Base-by-base conservation (phyloP, 23 red algal genomes). In the Gracilariopsis chorda region DNA sequence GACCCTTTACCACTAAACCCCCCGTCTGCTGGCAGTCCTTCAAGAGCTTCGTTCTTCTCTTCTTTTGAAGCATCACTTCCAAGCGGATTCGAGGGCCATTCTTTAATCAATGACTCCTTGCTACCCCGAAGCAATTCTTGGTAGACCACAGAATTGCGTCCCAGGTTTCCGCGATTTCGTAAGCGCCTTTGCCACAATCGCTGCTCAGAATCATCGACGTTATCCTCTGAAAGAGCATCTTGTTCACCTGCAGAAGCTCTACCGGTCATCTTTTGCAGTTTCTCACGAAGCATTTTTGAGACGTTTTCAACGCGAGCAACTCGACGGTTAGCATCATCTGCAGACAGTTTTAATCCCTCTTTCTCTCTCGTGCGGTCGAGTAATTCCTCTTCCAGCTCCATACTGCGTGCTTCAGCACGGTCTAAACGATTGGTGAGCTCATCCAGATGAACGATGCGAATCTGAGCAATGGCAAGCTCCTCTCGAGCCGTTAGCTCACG, bases 11-110 rank as follows among this genome's bases (percentile, higher is more conserved):
- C 30, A 7, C 21, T 48, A 78, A 89, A 89, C 2, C 85, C 85
- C 17, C 85, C 85, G 47, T 89, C 85, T 24, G 85, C 65, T 19
- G 85, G 85, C 33, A 89, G 51, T 1, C 62, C 62, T 51, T 86
- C 58, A 4, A 73, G 17, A 32, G 82, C 39, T 65, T 86, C 36
- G 10, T 40, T 61, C 63, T 86, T 70, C 57, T 86, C 63, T 41
- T 73, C 63, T 36, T 64, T 53, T 24, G 57, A 44, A 27, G 39
- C 39, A 23, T 67, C 40, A 8, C 67, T 17, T 73, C 67, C 67
- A n/a, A 86, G 63, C 21, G 82, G 58, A 86, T 51, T 25, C 19
- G 59, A 61, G 40, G 82, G 82, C 82, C 82, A 86, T 71, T 69
- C 82, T 19, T 73, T 73, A 20, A 42, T n/a, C 6, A 73, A n/a